Conservation (phyloP, 192 early-diverging fungal genomes). For the Podila verticillata region DNA sequence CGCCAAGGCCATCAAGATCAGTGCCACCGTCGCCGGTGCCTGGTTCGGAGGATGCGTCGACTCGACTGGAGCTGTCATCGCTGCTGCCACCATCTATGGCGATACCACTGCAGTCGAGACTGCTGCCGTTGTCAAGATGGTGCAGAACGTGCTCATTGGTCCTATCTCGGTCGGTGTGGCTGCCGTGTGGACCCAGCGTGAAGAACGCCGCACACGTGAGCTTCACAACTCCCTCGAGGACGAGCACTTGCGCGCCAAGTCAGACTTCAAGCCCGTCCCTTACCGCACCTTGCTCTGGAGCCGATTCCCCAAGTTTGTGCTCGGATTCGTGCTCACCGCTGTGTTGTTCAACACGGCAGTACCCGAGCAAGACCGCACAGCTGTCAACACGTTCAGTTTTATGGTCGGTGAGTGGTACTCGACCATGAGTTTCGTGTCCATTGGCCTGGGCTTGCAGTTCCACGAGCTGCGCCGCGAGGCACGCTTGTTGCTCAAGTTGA, state of each 20-base stretch:
- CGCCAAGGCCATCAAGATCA: conserved; percentile 53
- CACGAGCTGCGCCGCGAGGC: conserved; percentile 57
- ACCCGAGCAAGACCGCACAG: conserved; percentile 20
- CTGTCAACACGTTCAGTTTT: conserved; percentile 59
- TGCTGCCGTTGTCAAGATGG: conserved; percentile 63
- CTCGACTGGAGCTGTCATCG: conserved; percentile 65
- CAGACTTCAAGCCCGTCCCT: conserved; percentile 31
- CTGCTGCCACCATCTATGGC: conserved; percentile 60
- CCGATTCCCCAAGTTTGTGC: conserved; percentile 63
- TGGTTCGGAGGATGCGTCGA: conserved; percentile 68
- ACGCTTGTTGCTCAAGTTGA: conserved; percentile 51
- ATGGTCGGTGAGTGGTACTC: conserved; percentile 64
- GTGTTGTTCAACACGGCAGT: conserved; percentile 60
- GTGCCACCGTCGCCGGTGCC: conserved; percentile 55
- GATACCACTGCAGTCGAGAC: conserved; percentile 55
- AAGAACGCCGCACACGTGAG: conserved; percentile 28
- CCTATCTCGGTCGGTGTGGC: conserved; percentile 61
- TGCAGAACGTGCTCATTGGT: conserved; percentile 65
- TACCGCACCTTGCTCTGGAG: conserved; percentile 52
- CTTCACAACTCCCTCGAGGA: conserved; percentile 28
- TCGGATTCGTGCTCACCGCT: conserved; percentile 60
- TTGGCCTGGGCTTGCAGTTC: conserved; percentile 61
- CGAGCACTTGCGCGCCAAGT: conserved; percentile 19
- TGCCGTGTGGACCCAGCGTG: conserved; percentile 56
- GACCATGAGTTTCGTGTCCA: conserved; percentile 62